Base-by-base conservation (phyloP, 2,329 filamentous ascomycete genomes). In the Curvularia spicifera region DNA sequence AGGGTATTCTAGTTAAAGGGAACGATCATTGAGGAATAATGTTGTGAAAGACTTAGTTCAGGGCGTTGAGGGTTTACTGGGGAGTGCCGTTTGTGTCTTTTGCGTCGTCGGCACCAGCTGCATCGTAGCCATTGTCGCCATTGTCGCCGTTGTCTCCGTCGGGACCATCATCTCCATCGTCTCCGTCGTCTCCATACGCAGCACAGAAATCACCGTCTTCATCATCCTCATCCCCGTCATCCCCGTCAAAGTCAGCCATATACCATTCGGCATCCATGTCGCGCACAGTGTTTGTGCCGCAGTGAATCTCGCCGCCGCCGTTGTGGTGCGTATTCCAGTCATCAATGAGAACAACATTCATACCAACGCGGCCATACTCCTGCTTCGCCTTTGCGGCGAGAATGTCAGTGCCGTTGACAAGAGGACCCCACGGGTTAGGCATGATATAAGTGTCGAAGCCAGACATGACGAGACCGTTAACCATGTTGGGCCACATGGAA, bases 301-400 rank as follows among this genome's bases (percentile, higher is more conserved):
- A 59, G 45, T 59, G 52, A 3, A 61, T 26, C n/a, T 56, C 56
- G 18, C 56, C 59, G 20, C 44, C 52, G 6, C 3, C 51, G 20
- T 48, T 51, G 44, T 61, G 56, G 37, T 61, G 56, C 5, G 43
- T 39, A 24, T 56, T 53, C 43, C 48, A 59, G 49, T 61, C 52
- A 35, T 62, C 57, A 10, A 62, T 18, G 24, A 31, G 57, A 13
- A 24, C 46, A 18, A 60, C 50, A 47, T 42, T 37, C 50, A 57
- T 51, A 12, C 44, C 45, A 15, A 51, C 20, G 22, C 42, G 37
- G 20, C 31, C 50, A 39, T 60, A 62, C 43, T 28, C 48, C 29
- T 28, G 20, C 40, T 45, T 52, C 26, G 35, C 22, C 29, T 26
- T 52, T 20, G 33, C 13, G 5, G 22, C 28, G 24, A 37, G 29